A percentile compares a stretch with the other conserved stretches of the same genome.
These are phyloP conservation scores for Vitis amurensis DNA, from an alignment of 164 flowering plant genomes.

Conservation along the genomic window DNA sequence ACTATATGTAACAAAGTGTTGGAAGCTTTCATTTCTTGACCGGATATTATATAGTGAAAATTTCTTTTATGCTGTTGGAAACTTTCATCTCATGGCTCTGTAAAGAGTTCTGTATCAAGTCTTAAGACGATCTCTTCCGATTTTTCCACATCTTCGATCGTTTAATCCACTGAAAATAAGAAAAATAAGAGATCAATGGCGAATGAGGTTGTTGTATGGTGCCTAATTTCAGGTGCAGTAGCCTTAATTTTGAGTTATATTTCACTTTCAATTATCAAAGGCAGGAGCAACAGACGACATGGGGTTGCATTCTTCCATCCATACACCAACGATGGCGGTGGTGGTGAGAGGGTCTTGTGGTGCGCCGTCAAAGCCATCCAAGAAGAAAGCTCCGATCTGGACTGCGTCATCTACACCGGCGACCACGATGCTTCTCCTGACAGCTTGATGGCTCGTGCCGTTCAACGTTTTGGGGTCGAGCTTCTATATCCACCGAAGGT, in stretches of 20 bases:
- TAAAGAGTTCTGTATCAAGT: too few species aligned
- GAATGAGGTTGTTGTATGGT: constrained; percentile 12
- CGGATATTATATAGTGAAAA: too few species aligned
- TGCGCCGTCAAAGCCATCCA: constrained; percentile 93
- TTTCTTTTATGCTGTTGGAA: too few species aligned
- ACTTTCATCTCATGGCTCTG: too few species aligned
- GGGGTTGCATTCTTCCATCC: constrained; percentile 94
- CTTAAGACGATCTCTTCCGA: background rate
- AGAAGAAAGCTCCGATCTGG: constrained; percentile 68
- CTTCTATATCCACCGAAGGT: constrained; percentile 73
- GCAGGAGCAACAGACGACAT: constrained; percentile 36
- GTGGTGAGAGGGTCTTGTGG: constrained; percentile 96
- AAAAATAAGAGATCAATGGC: constrained; percentile 7
- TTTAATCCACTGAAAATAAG: too few species aligned
- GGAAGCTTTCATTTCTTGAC: too few species aligned
- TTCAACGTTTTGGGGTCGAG: constrained; percentile 83
- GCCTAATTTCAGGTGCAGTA: constrained; percentile 9
- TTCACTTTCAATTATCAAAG: constrained; percentile 11
- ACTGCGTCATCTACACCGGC: constrained; percentile 73
- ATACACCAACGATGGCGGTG: constrained; percentile 97
- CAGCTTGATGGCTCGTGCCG: constrained; percentile 58
- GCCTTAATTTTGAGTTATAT: constrained; percentile 13
- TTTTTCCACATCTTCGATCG: too few species aligned
- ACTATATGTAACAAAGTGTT: too few species aligned
- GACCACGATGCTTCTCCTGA: constrained; percentile 80